Evolutionary conservation across 192 early-diverging fungal species (phyloP), one percentile per base, ranked within the genome.

Genomic region (Backusella psychrophila): DNA sequence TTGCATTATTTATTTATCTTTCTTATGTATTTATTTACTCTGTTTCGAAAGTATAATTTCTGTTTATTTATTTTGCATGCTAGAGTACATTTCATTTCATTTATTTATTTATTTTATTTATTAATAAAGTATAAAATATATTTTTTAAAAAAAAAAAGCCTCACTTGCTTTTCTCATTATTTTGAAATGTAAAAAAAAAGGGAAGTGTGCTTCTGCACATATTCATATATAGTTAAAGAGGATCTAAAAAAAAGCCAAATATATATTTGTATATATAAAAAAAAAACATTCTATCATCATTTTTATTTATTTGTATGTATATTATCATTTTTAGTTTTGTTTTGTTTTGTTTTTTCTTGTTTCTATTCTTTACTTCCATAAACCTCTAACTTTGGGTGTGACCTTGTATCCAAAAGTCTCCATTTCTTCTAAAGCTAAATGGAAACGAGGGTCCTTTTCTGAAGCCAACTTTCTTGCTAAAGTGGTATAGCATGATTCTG

Each of bases 371-470:
- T 59, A 59, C 9, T 59, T 59, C 56, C 56, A 59, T 59, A 59
- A 59, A 59, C 8, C 21, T 59, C 56, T 59, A 59, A 59, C 29
- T 59, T 23, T 59, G 0, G 8, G 23, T 31, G 74, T 38, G n/a
- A 75, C 63, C 9, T 9, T 77, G 73, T 89, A 84, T 4, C 90
- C 90, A 76, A 88, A 86, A 8, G 77, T 79, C 69, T 88, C 83
- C 91, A 92, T 92, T 75, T 94, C 91, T 49, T 86, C 83, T 35
- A 92, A 49, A 33, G 88, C 90, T 35, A 86, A 75, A 31, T 82
- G 76, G 31, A 88, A 89, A 3, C 92, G 82, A 11, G 90, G 86
- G 42, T 94, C 92, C 33, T 82, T 77, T 59, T 90, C 87, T 2
- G 63, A 74, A 2, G 90, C 91, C 19, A 91, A 86, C 36, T 89